Evolutionary conservation across 1,284 basidiomycete species (phyloP).

Genomic region (Cystobasidium sp.): DNA sequence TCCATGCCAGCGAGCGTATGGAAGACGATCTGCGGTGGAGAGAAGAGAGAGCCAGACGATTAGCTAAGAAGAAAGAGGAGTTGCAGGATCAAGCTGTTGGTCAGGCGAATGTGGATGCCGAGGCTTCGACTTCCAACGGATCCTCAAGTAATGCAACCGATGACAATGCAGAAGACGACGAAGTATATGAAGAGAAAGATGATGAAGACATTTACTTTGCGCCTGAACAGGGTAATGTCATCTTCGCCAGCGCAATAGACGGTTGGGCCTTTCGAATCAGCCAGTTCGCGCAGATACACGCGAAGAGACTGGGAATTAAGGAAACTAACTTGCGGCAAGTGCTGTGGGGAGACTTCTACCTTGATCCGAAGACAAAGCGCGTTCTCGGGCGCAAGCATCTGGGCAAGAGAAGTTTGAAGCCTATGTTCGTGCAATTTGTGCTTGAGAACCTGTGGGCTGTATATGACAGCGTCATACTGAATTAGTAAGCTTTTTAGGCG

Average conservation of each 20-base stretch:
- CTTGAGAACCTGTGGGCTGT: slow-evolving; percentile 97
- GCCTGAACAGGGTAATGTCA: slow-evolving; percentile 91
- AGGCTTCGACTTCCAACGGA: slow-evolving; percentile 59
- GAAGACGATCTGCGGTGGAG: slow-evolving; percentile 92
- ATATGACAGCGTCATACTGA: slow-evolving; percentile 82
- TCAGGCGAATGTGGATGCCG: slow-evolving; percentile 39
- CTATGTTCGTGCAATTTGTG: slow-evolving; percentile 97
- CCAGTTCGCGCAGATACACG: slow-evolving; percentile 92
- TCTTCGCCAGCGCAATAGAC: slow-evolving; percentile 95
- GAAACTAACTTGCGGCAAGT: slow-evolving; percentile 84
- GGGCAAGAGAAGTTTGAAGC: slow-evolving; percentile 75
- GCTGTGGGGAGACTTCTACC: slow-evolving; percentile 96
- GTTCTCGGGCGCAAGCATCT: slow-evolving; percentile 91
- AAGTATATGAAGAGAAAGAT: slow-evolving; percentile 82
- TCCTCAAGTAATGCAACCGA: slow-evolving; percentile 57
- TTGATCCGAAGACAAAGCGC: slow-evolving; percentile 94
- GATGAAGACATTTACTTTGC: slow-evolving; percentile 98
- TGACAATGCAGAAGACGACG: slow-evolving; percentile 57
- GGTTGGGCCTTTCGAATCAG: slow-evolving; percentile 97
- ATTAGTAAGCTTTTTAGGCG: slow-evolving; percentile 69
- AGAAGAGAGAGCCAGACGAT: slow-evolving; percentile 82
- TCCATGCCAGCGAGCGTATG: slow-evolving; percentile 96
- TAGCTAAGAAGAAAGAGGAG: slow-evolving; percentile 72
- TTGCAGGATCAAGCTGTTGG: slow-evolving; percentile 47
- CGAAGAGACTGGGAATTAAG: slow-evolving; percentile 86